A percentile compares a stretch with the other conserved stretches of the same genome.
Conservation (phyloP, 2,329 filamentous ascomycete genomes). For the Akanthomyces lecanii region DNA sequence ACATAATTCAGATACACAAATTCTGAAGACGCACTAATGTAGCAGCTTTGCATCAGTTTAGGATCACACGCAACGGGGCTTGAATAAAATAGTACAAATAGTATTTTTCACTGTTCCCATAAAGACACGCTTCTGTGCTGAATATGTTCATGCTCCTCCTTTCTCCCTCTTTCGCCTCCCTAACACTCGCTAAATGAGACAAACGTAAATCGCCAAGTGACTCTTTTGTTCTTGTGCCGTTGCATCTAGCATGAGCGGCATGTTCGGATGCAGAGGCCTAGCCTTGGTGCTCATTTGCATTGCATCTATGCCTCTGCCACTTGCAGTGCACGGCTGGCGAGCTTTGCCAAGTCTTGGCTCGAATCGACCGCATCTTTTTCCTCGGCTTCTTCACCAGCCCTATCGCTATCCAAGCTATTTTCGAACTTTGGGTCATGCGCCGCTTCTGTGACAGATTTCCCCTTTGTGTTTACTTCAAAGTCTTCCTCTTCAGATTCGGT, state of each 20-base stretch:
- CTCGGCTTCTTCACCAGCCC: not conserved
- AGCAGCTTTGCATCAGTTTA: not conserved
- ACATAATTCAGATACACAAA: not conserved
- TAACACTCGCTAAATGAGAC: slow-evolving; percentile 12
- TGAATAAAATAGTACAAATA: slow-evolving; percentile 8
- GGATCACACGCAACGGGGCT: not conserved
- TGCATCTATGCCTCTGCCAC: slow-evolving; percentile 4
- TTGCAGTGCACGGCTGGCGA: not conserved
- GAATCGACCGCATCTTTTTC: not conserved
- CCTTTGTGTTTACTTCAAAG: not conserved
- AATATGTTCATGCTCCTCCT: slow-evolving; percentile 1
- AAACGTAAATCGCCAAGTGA: slow-evolving; percentile 14
- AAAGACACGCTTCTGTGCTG: slow-evolving; percentile 10
- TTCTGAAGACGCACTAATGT: not conserved
- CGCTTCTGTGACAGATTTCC: not conserved
- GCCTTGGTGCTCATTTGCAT: not conserved
- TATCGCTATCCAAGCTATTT: not conserved
- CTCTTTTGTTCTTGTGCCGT: not conserved
- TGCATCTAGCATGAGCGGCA: not conserved
- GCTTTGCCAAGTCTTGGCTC: not conserved
- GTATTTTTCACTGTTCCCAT: slow-evolving; percentile 10
- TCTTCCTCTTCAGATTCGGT: slow-evolving; percentile 32
- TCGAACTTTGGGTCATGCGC: not conserved
- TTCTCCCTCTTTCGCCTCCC: not conserved
- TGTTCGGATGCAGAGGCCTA: not conserved